Evolutionary conservation across 164 flowering plant species (phyloP).

Genomic region (Dillenia turbinata): DNA sequence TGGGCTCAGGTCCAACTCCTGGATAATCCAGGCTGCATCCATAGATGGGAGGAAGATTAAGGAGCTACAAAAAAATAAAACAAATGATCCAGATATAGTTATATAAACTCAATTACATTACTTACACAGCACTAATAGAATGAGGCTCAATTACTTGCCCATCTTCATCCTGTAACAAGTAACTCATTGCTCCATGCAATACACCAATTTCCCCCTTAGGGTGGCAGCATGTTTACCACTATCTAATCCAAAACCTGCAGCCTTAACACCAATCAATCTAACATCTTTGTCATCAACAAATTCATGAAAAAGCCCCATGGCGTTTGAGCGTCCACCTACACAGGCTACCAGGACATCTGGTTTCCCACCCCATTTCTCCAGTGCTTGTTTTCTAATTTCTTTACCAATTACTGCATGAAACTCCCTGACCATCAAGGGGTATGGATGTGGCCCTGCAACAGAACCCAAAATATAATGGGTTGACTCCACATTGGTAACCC

Average conservation of each 20-base stretch:
- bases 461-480: constrained; percentile 92
- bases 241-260: constrained; percentile 89
- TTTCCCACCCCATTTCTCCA: constrained; percentile 86
- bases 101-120: neutral
- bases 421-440: constrained; percentile 96
- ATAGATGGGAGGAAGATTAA: neutral
- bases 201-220: constrained; percentile 81
- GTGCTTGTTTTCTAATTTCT: constrained; percentile 79
- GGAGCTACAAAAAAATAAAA: neutral
- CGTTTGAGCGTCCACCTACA: constrained; percentile 97
- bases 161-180: constrained; percentile 80
- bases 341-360: constrained; percentile 90
- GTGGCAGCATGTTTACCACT: constrained; percentile 95
- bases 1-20: constrained; percentile 98
- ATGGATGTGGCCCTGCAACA: constrained; percentile 97
- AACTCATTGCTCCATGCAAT: constrained; percentile 89
- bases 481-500: constrained; percentile 92
- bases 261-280: constrained; percentile 85
- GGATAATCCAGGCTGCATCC: constrained; percentile 83
- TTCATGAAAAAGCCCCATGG: constrained; percentile 92
- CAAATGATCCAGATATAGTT: neutral
- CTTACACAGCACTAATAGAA: constrained; percentile 92
- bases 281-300: constrained; percentile 76
- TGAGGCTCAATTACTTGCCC: constrained; percentile 95
- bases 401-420: constrained; percentile 94